Evolutionary conservation across 192 early-diverging fungal species (phyloP).

Genomic region (Coemansia aciculifera): DNA sequence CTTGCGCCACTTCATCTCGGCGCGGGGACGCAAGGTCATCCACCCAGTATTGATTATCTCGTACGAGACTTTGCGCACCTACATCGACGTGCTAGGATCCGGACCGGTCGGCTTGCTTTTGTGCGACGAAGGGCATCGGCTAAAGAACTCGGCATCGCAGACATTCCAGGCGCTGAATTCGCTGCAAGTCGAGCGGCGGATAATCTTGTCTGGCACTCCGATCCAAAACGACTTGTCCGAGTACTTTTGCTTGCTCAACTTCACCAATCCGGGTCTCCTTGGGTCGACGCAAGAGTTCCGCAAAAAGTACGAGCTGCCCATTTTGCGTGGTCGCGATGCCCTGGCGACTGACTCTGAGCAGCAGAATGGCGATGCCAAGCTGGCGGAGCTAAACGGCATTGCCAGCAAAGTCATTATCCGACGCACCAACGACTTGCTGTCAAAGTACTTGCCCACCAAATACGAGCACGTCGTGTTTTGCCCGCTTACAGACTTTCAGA

Average conservation of each 20-base stretch:
- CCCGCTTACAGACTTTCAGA: conserved; percentile 73
- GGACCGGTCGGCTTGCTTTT: conserved; percentile 88
- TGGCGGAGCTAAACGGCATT: conserved; percentile 79
- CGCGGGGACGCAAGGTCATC: conserved; percentile 82
- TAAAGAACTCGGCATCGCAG: conserved; percentile 87
- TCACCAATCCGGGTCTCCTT: conserved; percentile 90
- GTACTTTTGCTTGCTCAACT: conserved; percentile 93
- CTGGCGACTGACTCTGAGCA: conserved; percentile 81
- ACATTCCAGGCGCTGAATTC: conserved; percentile 81
- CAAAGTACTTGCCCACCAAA: conserved; percentile 96
- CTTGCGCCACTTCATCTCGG: conserved; percentile 76
- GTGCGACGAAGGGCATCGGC: conserved; percentile 96
- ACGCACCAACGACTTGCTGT: conserved; percentile 91
- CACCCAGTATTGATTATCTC: conserved; percentile 96
- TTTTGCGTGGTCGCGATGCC: conserved; percentile 89
- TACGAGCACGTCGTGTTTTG: conserved; percentile 99
- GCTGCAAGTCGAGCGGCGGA: conserved; percentile 84
- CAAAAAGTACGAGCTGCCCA: conserved; percentile 91
- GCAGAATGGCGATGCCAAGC: conserved; percentile 75
- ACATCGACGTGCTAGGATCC: conserved; percentile 72
- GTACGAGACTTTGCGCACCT: conserved; percentile 90
- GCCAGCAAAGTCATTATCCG: conserved; percentile 97
- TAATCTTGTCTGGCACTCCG: conserved; percentile 96
- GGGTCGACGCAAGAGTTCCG: conserved; percentile 89
- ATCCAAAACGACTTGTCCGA: conserved; percentile 90